Percentiles rank a stretch among this genome's conserved stretches.
Evolutionary conservation across 192 early-diverging fungal species (phyloP).

Genomic region (Backusella westeae): DNA sequence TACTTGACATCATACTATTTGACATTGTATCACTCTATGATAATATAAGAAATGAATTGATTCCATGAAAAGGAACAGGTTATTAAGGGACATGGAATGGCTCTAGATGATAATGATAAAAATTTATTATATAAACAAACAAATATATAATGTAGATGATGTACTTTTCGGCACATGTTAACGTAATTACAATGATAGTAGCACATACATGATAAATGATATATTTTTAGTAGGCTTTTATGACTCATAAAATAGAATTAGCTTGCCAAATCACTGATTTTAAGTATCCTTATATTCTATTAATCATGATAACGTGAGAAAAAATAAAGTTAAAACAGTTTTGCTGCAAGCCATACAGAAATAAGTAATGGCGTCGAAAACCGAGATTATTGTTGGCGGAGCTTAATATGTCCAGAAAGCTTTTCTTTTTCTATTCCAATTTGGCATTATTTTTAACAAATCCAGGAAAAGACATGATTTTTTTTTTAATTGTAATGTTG

Average conservation of each 20-base stretch:
- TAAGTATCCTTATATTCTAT: not conserved
- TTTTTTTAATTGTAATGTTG: too few relatives aligned
- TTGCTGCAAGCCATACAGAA: too few relatives aligned
- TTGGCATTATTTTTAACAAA: too few relatives aligned
- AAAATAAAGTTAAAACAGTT: not conserved
- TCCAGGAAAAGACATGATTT: too few relatives aligned
- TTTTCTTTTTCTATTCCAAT: too few relatives aligned
- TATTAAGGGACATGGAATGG: not conserved
- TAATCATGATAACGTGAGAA: not conserved
- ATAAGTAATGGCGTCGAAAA: too few relatives aligned
- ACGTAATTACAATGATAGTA: not conserved
- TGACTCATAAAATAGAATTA: not conserved
- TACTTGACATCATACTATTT: not conserved
- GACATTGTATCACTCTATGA: not conserved
- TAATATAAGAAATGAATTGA: not conserved
- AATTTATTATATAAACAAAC: not conserved
- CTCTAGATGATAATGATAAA: not conserved
- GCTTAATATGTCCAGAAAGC: too few relatives aligned
- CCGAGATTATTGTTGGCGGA: too few relatives aligned
- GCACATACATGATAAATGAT: not conserved
- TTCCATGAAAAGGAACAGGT: not conserved
- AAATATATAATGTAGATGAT: not conserved
- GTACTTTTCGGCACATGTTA: not conserved
- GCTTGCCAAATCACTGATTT: conserved; percentile 1
- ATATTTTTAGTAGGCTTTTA: not conserved